Conservation (phyloP, 2,329 filamentous ascomycete genomes). For the Colletotrichum sp. region DNA sequence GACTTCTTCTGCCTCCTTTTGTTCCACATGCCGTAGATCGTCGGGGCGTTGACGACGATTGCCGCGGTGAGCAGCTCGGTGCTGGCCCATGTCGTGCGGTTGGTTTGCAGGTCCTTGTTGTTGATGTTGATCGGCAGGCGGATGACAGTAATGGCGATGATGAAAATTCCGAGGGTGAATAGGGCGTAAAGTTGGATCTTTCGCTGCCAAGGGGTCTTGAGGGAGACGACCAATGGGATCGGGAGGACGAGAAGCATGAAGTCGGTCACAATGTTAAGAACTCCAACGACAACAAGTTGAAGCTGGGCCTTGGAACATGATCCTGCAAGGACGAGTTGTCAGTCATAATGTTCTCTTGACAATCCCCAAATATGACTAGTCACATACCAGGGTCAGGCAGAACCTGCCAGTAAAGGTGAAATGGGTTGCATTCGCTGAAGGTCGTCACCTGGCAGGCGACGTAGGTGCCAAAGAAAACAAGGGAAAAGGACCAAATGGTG, state of each 20-base stretch:
- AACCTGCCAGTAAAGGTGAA: conserved; percentile 63
- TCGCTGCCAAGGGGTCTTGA: conserved; percentile 30
- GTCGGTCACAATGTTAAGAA: conserved; percentile 38
- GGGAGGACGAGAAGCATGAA: conserved; percentile 32
- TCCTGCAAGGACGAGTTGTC: conserved; percentile 10
- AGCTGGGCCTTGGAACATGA: conserved; percentile 32
- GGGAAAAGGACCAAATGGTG: conserved; percentile 29
- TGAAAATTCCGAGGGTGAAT: conserved; percentile 42
- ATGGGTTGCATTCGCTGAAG: conserved; percentile 46
- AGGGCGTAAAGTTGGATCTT: conserved; percentile 36
- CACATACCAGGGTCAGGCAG: conserved; percentile 41
- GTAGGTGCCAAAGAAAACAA: conserved; percentile 33
- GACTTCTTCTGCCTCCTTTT: conserved; percentile 25
- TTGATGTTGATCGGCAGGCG: conserved; percentile 40
- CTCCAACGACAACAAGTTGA: conserved; percentile 36
- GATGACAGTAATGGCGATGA: conserved; percentile 43
- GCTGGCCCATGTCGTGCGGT: conserved; percentile 42
- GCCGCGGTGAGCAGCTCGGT: conserved; percentile 34
- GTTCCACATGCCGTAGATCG: conserved; percentile 39
- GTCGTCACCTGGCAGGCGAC: conserved; percentile 35
- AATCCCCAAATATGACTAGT: neutral
- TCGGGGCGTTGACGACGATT: conserved; percentile 41
- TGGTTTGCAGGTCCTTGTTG: conserved; percentile 37
- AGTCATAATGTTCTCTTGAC: neutral
- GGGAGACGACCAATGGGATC: conserved; percentile 32